Evolutionary conservation across 1,284 basidiomycete species (phyloP).

Genomic region (Cryptococcus jaspeensis): DNA sequence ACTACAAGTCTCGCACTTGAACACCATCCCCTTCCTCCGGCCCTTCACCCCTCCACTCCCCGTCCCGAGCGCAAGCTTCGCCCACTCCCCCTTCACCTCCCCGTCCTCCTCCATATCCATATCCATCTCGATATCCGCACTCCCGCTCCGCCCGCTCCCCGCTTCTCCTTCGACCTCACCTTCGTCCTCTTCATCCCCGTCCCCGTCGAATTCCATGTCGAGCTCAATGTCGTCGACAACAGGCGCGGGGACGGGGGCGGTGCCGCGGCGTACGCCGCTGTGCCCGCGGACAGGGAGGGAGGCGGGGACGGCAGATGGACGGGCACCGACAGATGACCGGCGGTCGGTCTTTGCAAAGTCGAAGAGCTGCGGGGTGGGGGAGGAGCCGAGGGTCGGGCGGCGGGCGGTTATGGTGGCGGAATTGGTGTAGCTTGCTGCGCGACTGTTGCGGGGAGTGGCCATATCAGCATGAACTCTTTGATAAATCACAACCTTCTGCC

Average conservation of each 20-base stretch:
- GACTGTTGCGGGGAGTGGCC: not conserved
- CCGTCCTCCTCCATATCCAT: slow-evolving; percentile 32
- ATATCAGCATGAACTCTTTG: not conserved
- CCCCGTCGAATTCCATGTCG: slow-evolving; percentile 47
- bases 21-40: slow-evolving; percentile 74
- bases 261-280: not conserved
- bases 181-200: slow-evolving; percentile 23
- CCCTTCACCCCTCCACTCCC: slow-evolving; percentile 52
- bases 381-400: slow-evolving; percentile 25
- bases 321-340: slow-evolving; percentile 15
- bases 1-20: slow-evolving; percentile 87
- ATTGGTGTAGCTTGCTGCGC: slow-evolving; percentile 29
- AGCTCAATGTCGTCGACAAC: slow-evolving; percentile 44
- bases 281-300: slow-evolving; percentile 28
- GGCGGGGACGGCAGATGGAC: slow-evolving; percentile 22
- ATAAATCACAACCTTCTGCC: too few relatives aligned
- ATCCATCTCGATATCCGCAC: slow-evolving; percentile 40
- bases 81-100: slow-evolving; percentile 24
- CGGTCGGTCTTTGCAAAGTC: slow-evolving; percentile 49
- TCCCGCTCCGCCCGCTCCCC: slow-evolving; percentile 30
- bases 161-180: slow-evolving; percentile 21
- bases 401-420: slow-evolving; percentile 31
- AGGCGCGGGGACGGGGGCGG: slow-evolving; percentile 12
- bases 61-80: slow-evolving; percentile 47
- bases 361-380: slow-evolving; percentile 41